Conservation (phyloP, 306 rosid species). For the Vigna radiata region DNA sequence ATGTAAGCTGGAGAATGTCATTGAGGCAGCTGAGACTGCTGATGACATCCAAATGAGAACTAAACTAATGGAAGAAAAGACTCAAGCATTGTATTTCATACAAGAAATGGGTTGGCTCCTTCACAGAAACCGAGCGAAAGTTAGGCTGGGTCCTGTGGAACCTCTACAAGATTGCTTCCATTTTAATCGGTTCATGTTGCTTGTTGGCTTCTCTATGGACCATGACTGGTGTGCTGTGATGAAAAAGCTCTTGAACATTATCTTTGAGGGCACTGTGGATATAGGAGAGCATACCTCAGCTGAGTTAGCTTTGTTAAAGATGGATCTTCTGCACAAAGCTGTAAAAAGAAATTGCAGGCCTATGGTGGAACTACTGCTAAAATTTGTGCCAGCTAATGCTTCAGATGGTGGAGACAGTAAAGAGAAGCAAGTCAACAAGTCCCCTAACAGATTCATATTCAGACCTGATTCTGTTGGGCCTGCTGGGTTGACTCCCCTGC, state of each 20-base stretch:
- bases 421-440: constrained; percentile 54
- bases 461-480: constrained; percentile 79
- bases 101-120: constrained; percentile 98
- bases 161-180: constrained; percentile 64
- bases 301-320: constrained; percentile 66
- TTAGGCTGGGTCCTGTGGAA: constrained; percentile 67
- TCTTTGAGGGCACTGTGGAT: constrained; percentile 73
- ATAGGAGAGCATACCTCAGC: constrained; percentile 62
- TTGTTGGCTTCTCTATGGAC: constrained; percentile 86
- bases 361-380: constrained; percentile 77
- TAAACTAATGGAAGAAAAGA: constrained; percentile 62
- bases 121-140: constrained; percentile 68
- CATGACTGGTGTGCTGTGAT: constrained; percentile 89
- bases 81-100: constrained; percentile 73
- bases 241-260: constrained; percentile 70
- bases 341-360: constrained; percentile 74
- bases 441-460: constrained; percentile 55
- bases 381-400: constrained; percentile 55
- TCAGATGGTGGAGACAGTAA: constrained; percentile 47
- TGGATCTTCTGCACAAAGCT: constrained; percentile 86
- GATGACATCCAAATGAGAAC: constrained; percentile 49
- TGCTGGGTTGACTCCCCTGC: constrained; percentile 87
- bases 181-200: constrained; percentile 73
- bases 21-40: constrained; percentile 61
- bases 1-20: constrained; percentile 65